phyloP scores from a whole-genome alignment of 179 eudicot species.

The Camellia oleifera region DNA sequence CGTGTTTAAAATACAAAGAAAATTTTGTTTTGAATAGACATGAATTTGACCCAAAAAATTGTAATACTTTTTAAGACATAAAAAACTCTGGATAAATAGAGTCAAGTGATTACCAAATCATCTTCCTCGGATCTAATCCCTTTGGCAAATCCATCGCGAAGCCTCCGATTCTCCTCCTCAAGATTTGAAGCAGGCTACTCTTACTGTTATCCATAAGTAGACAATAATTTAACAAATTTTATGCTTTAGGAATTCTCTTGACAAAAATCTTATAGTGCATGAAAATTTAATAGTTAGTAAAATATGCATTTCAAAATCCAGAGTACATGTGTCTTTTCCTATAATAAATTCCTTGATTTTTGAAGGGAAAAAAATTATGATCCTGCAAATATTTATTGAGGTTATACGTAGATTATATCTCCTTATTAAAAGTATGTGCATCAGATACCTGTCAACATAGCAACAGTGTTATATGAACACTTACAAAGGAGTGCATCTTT shows the following conservation, averaged over 20 bases:
- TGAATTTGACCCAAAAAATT: too few species aligned
- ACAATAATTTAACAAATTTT: too few species aligned
- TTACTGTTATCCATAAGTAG: too few species aligned
- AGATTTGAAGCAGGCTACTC: too few species aligned
- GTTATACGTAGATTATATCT: not conserved
- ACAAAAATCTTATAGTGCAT: not conserved
- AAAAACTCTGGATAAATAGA: too few species aligned
- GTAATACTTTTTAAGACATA: too few species aligned
- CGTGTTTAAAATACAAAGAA: too few species aligned
- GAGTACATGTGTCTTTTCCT: not conserved
- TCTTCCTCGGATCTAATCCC: too few species aligned
- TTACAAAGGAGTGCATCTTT: not conserved
- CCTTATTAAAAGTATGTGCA: not conserved
- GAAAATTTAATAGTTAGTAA: not conserved
- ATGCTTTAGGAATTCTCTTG: not conserved
- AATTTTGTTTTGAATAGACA: too few species aligned
- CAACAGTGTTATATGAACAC: not conserved
- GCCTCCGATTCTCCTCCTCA: too few species aligned
- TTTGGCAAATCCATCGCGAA: too few species aligned
- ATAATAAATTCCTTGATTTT: not conserved
- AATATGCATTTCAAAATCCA: not conserved
- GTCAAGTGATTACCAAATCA: too few species aligned
- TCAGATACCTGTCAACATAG: not conserved
- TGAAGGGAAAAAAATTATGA: not conserved
- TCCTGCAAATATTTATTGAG: not conserved